A percentile compares a stretch with the other conserved stretches of the same genome.
Evolutionary conservation across 805 yeast genomes (phyloP).

Genomic region (Ogataea allantospora): DNA sequence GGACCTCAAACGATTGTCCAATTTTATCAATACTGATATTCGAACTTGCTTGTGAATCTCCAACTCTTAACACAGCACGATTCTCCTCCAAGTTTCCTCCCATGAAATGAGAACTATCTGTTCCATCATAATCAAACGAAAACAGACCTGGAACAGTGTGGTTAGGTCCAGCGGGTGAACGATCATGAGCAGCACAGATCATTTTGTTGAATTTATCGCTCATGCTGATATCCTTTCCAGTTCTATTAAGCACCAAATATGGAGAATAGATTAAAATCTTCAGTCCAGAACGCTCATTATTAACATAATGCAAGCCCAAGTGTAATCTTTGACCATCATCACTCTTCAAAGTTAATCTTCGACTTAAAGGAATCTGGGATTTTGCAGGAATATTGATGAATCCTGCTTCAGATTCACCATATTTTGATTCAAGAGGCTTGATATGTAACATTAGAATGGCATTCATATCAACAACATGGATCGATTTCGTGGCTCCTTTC

Average conservation of each 20-base stretch:
- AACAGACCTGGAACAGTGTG: conserved; percentile 69
- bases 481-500: conserved; percentile 65
- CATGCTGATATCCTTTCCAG: conserved; percentile 63
- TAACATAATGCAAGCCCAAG: conserved; percentile 62
- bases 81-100: conserved; percentile 46
- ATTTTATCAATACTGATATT: conserved; percentile 85
- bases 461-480: conserved; percentile 77
- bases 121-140: conserved; percentile 61
- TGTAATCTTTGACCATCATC: conserved; percentile 67
- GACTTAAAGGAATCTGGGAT: conserved; percentile 29
- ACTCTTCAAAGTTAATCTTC: conserved; percentile 49
- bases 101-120: conserved; percentile 34
- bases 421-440: conserved; percentile 60
- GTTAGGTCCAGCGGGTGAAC: conserved; percentile 17
- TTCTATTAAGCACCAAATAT: conserved; percentile 76
- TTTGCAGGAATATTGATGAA: conserved; percentile 57
- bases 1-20: conserved; percentile 69
- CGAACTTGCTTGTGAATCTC: conserved; percentile 67
- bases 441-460: conserved; percentile 72
- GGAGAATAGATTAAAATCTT: conserved; percentile 78
- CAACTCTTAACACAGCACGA: conserved; percentile 64
- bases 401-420: conserved; percentile 66
- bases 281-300: conserved; percentile 52
- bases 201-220: conserved; percentile 55
- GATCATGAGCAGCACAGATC: conserved; percentile 38